Percentiles rank a stretch among this genome's conserved stretches.
Evolutionary conservation across 2,329 filamentous ascomycete species (phyloP).

Genomic region (Pyrenochaeta sp.): DNA sequence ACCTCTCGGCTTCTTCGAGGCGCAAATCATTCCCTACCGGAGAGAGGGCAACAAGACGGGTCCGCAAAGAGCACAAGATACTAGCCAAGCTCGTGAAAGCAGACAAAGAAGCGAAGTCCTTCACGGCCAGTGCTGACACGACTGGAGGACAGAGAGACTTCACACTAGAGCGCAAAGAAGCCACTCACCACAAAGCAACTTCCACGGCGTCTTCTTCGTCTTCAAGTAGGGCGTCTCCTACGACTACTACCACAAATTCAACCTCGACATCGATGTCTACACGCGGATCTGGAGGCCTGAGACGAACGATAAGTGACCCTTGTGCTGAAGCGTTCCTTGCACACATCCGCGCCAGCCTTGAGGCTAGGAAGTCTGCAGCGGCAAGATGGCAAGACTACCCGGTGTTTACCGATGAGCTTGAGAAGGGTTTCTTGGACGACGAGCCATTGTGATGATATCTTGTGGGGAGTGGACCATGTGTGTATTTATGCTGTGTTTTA

Average conservation of each 20-base stretch:
- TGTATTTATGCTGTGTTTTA: constrained; percentile 3
- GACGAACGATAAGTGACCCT: constrained; percentile 3
- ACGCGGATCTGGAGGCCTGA: neutral
- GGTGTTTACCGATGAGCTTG: constrained; percentile 18
- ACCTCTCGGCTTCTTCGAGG: constrained; percentile 12
- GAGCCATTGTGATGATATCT: constrained; percentile 11
- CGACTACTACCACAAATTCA: neutral
- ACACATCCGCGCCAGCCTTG: constrained; percentile 22
- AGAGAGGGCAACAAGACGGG: constrained; percentile 1
- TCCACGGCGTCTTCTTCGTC: neutral
- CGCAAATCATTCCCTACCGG: constrained; percentile 16
- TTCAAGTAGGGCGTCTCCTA: neutral
- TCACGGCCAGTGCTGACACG: neutral
- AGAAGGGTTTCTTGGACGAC: constrained; percentile 18
- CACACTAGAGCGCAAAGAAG: constrained; percentile 2
- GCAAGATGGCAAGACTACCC: constrained; percentile 6
- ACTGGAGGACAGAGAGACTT: neutral
- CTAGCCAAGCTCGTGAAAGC: constrained; percentile 7
- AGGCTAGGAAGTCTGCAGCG: constrained; percentile 10
- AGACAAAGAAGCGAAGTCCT: neutral
- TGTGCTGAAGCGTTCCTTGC: constrained; percentile 16
- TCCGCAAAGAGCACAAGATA: constrained; percentile 7
- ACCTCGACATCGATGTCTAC: neutral
- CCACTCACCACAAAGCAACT: neutral
- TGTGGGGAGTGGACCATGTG: neutral